Percentiles rank a stretch among this genome's conserved stretches.
Conservation (phyloP, 805 yeast species). For the Sugiyamaella floridensis region DNA sequence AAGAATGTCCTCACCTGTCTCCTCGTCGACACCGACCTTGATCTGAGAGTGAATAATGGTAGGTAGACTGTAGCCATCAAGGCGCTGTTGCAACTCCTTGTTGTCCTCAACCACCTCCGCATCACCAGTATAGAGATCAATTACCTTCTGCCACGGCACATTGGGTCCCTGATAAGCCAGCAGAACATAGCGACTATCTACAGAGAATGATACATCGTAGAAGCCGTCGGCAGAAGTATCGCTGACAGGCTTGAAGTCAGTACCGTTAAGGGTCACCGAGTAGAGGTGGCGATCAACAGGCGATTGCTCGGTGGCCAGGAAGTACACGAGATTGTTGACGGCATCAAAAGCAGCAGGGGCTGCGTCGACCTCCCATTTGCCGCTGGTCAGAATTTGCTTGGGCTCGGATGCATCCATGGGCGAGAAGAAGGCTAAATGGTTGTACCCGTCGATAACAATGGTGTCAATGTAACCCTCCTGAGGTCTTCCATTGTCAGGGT, state of each 20-base stretch:
- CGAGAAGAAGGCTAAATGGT: constrained; percentile 78
- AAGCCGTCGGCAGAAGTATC: constrained; percentile 53
- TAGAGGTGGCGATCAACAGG: constrained; percentile 82
- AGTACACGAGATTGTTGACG: constrained; percentile 50
- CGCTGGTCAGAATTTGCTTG: constrained; percentile 51
- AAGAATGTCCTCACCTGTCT: constrained; percentile 28
- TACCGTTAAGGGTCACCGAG: constrained; percentile 51
- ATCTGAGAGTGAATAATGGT: constrained; percentile 41
- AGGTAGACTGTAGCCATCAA: constrained; percentile 50
- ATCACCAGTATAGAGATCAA: constrained; percentile 44
- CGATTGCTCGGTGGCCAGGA: constrained; percentile 65
- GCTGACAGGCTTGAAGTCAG: constrained; percentile 40
- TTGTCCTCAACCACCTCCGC: constrained; percentile 27
- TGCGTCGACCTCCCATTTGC: constrained; percentile 85
- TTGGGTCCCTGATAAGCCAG: constrained; percentile 72
- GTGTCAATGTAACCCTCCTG: constrained; percentile 78
- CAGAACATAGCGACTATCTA: constrained; percentile 67
- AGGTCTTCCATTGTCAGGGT: constrained; percentile 36
- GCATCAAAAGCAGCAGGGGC: constrained; percentile 50
- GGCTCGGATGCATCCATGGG: constrained; percentile 58
- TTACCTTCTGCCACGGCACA: constrained; percentile 69
- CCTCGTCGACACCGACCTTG: constrained; percentile 37
- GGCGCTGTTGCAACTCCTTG: constrained; percentile 18
- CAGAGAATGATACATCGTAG: constrained; percentile 66
- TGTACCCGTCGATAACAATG: constrained; percentile 39